Conservation (phyloP, 129 eudicot species). For the Solidago caesia region DNA sequence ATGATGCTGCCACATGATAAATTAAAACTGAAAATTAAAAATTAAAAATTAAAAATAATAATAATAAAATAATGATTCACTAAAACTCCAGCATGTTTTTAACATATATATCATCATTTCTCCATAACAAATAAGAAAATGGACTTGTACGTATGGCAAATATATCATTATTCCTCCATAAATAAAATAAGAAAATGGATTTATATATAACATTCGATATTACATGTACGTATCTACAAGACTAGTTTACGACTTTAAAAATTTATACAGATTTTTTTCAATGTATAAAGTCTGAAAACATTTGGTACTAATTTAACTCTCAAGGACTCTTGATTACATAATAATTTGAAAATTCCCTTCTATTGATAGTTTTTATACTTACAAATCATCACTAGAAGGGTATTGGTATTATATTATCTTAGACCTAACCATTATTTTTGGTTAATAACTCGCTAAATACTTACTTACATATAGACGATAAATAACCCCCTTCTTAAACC, state of each 20-base stretch:
- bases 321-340: slow-evolving; percentile 30
- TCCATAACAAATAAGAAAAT: slow-evolving; percentile 5
- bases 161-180: not conserved
- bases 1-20: too few species aligned
- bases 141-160: too few species aligned
- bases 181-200: not conserved
- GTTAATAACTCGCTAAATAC: slow-evolving; percentile 33
- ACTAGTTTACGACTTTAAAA: slow-evolving; percentile 26
- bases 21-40: too few species aligned
- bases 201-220: slow-evolving; percentile 3
- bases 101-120: too few species aligned
- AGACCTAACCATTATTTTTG: slow-evolving; percentile 26
- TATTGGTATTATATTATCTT: slow-evolving; percentile 14
- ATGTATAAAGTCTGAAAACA: slow-evolving; percentile 41
- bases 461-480: slow-evolving; percentile 26
- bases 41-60: too few species aligned
- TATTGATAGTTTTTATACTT: slow-evolving; percentile 39
- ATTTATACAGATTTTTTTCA: slow-evolving; percentile 35
- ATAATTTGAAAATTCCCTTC: slow-evolving; percentile 35
- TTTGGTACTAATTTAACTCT: not conserved
- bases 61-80: too few species aligned
- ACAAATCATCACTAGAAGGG: slow-evolving; percentile 49
- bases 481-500: slow-evolving; percentile 32
- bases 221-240: slow-evolving; percentile 17
- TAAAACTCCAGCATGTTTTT: too few species aligned